A percentile compares a stretch with the other conserved stretches of the same genome.
Evolutionary conservation across 495 filamentous ascomycete genomes (phyloP).

Genomic region (Xylaria scruposa): DNA sequence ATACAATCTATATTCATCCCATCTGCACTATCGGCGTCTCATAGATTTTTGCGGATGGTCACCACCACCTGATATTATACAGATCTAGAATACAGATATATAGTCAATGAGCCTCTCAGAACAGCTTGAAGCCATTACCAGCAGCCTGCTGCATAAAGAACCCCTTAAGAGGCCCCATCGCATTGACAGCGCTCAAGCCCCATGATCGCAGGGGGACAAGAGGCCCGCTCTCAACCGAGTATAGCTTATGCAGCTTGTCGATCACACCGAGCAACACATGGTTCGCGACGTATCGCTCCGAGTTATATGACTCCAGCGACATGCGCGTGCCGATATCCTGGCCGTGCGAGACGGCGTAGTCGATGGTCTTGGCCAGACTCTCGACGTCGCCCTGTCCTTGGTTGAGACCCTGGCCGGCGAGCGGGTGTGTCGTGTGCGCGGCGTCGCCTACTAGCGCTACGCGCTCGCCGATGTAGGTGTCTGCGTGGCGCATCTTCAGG

Average conservation of each 20-base stretch:
- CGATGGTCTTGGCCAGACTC: slow-evolving; percentile 73
- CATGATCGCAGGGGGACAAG: slow-evolving; percentile 77
- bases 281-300: slow-evolving; percentile 80
- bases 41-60: background rate
- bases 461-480: slow-evolving; percentile 87
- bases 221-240: slow-evolving; percentile 75
- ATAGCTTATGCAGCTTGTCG: slow-evolving; percentile 94
- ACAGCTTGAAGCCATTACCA: slow-evolving; percentile 59
- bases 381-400: slow-evolving; percentile 89
- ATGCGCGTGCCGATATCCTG: slow-evolving; percentile 80
- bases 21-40: background rate
- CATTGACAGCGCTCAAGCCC: slow-evolving; percentile 79
- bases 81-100: background rate
- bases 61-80: background rate
- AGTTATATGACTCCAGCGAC: slow-evolving; percentile 78
- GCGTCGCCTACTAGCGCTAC: slow-evolving; percentile 92
- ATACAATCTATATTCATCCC: background rate
- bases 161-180: slow-evolving; percentile 77
- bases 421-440: slow-evolving; percentile 91
- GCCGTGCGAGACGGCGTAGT: slow-evolving; percentile 78
- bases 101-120: slow-evolving; percentile 34
- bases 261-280: slow-evolving; percentile 86
- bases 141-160: slow-evolving; percentile 92
- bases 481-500: slow-evolving; percentile 85
- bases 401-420: slow-evolving; percentile 94